Evolutionary conservation across 306 rosid species (phyloP).

Genomic region (Quercus variabilis): DNA sequence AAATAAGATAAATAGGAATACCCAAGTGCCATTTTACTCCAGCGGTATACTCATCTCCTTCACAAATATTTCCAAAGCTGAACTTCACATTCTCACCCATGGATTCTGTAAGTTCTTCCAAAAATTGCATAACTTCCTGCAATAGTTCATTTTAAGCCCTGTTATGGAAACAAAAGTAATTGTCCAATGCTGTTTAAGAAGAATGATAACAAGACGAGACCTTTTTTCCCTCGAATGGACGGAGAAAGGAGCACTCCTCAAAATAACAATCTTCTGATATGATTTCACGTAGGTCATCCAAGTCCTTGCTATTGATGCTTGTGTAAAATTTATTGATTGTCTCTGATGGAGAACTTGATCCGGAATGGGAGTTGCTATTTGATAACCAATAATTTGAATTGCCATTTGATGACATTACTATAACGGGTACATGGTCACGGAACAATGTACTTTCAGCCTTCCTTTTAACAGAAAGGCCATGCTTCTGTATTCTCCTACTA

Average conservation of each 20-base stretch:
- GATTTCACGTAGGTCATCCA: constrained; percentile 34
- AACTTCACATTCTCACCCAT: constrained; percentile 78
- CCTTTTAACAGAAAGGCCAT: constrained; percentile 1
- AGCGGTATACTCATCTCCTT: constrained; percentile 52
- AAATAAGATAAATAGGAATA: constrained; percentile 19
- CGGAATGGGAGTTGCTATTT: too few species aligned
- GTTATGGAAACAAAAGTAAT: neutral
- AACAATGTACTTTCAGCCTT: constrained; percentile 12
- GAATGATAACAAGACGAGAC: constrained; percentile 28
- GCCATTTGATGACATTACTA: constrained; percentile 14
- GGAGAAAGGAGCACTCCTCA: constrained; percentile 57
- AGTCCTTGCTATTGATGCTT: constrained; percentile 60
- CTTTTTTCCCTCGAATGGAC: constrained; percentile 66
- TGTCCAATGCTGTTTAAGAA: neutral
- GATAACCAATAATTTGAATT: neutral
- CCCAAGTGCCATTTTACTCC: constrained; percentile 79
- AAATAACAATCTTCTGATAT: constrained; percentile 54
- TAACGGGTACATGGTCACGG: neutral
- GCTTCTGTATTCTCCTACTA: constrained; percentile 13
- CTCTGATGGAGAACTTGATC: constrained; percentile 32
- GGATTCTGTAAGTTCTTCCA: constrained; percentile 45
- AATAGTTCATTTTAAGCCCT: neutral
- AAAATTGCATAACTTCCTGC: constrained; percentile 66
- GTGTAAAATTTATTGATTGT: constrained; percentile 41
- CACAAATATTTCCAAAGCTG: constrained; percentile 36